Base-by-base conservation (phyloP, 805 yeast species). In the Ogataea nonfermentans region DNA sequence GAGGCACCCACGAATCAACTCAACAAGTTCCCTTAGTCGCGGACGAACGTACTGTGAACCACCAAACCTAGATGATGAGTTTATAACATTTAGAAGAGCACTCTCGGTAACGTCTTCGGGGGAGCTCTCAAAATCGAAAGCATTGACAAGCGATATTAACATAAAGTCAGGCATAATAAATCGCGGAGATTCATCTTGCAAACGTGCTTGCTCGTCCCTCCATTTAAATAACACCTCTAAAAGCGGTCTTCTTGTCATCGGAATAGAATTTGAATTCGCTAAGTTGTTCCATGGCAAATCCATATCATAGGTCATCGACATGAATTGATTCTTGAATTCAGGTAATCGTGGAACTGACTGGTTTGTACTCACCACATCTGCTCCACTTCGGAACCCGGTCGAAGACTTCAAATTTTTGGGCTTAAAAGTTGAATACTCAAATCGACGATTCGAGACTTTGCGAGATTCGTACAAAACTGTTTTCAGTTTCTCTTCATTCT, bases 91-190 rank as follows among this genome's bases (percentile, higher is more conserved):
- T 4, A 85, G 76, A 17, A 78, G 80, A 4, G 70, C 63, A 0
- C 78, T 62, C 40, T 77, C 81, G 0, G 73, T 70, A 3, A 96
- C 95, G 7, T 70, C 63, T 25, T 45, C 51, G 16, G 72, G 51
- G 4, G 73, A 64, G 4, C 79, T 45, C 11, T 46, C 50, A 17
- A 47, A 35, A 13, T 49, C 56, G 23, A 59, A 50, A 4, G 51
- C 41, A 24, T 49, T 52, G 15, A 52, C 79, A 30, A 93, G 60
- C 0, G 81, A 71, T 0, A 81, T 79, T 26, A 93, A 56, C 10
- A 82, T 59, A 51, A 83, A 93, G 55, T 87, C 89, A 4, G 95
- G 78, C 91, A 90, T 82, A 11, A 93, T 70, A 53, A 68, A 91
- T 44, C 95, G 69, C 2, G 83, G 78, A 2, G 95, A 84, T 63